A percentile compares a stretch with the other conserved stretches of the same genome.
phyloP scores from a whole-genome alignment of 2,329 filamentous ascomycete species.

The Mycosphaerella sp. region DNA sequence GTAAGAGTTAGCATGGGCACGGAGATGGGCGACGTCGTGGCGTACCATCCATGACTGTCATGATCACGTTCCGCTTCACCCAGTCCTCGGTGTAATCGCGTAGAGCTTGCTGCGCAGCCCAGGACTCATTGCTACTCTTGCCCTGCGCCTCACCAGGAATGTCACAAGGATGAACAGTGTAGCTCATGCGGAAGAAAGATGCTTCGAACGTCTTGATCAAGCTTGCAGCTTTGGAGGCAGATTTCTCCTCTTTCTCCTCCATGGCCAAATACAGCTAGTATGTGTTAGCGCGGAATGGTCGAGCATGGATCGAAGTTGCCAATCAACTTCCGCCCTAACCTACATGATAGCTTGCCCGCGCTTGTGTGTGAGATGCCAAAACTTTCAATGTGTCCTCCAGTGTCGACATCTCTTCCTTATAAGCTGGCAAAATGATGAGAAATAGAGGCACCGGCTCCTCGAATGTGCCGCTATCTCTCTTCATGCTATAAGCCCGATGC shows the following conservation, averaged over 20 bases:
- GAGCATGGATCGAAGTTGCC: background rate
- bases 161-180: constrained; percentile 59
- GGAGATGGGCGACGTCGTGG: constrained; percentile 6
- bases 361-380: constrained; percentile 59
- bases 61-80: constrained; percentile 54
- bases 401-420: constrained; percentile 65
- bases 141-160: constrained; percentile 63
- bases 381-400: constrained; percentile 63
- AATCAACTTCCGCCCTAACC: constrained; percentile 34
- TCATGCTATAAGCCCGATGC: constrained; percentile 16
- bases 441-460: constrained; percentile 40
- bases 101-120: constrained; percentile 61
- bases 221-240: constrained; percentile 54
- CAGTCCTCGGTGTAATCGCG: constrained; percentile 50
- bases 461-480: constrained; percentile 19
- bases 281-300: constrained; percentile 11
- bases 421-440: constrained; percentile 66
- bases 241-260: constrained; percentile 60
- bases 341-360: constrained; percentile 61
- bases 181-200: constrained; percentile 60
- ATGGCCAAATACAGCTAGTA: constrained; percentile 63
- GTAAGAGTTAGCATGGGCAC: constrained; percentile 11
- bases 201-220: constrained; percentile 58
- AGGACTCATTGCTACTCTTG: constrained; percentile 68
- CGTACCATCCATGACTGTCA: constrained; percentile 68